Evolutionary conservation across 345 rosid genomes (phyloP), one percentile per base, ranked within the genome.

Genomic region (Eutrema japonicum): DNA sequence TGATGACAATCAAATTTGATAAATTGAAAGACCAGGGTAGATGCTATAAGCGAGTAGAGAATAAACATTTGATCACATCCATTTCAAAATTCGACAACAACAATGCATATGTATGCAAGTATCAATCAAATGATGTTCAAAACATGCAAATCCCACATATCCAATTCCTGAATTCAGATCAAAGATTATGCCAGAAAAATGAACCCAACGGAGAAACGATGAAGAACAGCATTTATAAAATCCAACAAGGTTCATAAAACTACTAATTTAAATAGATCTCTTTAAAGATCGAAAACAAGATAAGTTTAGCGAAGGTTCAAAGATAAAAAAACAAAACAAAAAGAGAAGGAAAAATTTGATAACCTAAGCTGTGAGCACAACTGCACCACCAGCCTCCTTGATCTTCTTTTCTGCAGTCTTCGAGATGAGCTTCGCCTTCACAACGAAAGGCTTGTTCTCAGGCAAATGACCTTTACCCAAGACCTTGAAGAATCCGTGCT

Each of bases 391-490:
- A 66, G 86, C 85, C 55, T 86, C 93, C 82, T 90, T 86, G 10
- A 90, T 90, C 86, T 90, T 90, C 85, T 83, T 86, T 83, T 90
- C 93, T 1, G 93, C 96, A 37, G 70, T 82, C 86, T 90, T 90
- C 3, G 96, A 90, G 0, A 90, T 76, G 12, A 90, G 81, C 77
- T 90, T 90, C 5, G 96, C 93, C 78, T 90, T 90, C 26, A 90
- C 87, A 5, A 86, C 96, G 42, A 90, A 64, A 2, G 96, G 96
- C 74, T 88, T 77, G 26, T 84, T 82, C 73, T 82, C 87, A 1
- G 96, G 94, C 78, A 90, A 67, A 8, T 82, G 85, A 2, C 96
- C 96, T 72, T 90, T 90, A 0, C 96, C 96, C 70, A 90, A 79
- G 2, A 90, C 93, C 92, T 90, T 90, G 35, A 88, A 88, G 83